Conservation (phyloP, 805 yeast genomes). For the Blastobotrys parvus region DNA sequence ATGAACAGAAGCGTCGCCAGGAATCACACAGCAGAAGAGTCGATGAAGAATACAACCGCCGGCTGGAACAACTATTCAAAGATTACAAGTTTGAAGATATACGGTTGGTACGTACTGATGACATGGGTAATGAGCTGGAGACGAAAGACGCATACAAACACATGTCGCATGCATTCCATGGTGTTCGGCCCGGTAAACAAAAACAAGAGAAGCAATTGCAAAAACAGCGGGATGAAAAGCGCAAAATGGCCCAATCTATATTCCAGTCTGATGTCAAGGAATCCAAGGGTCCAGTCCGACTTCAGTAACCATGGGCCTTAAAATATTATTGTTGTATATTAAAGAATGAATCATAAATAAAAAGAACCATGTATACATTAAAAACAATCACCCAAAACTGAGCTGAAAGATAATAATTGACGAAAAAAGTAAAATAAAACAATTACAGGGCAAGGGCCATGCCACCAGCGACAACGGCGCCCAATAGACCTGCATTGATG, state of each 20-base stretch:
- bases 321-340: no score
- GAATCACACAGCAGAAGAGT: neutral
- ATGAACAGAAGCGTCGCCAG: neutral
- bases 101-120: constrained; percentile 52
- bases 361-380: no score
- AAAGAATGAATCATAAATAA: no score
- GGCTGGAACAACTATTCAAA: constrained; percentile 25
- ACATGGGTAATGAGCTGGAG: constrained; percentile 47
- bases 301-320: no score
- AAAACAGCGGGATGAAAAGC: constrained; percentile 22
- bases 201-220: constrained; percentile 28
- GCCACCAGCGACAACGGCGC: no score
- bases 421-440: no score
- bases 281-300: no score
- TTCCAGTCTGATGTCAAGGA: constrained; percentile 7
- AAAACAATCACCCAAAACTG: no score
- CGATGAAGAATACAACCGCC: constrained; percentile 23
- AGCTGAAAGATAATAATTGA: no score
- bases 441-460: no score
- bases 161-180: constrained; percentile 73
- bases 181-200: constrained; percentile 33
- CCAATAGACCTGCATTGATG: no score
- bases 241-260: constrained; percentile 16
- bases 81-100: constrained; percentile 39
- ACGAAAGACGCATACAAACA: constrained; percentile 71